These are phyloP conservation scores for Mucor ambiguus DNA, from an alignment of 371 early-diverging fungal genomes.

Conservation along the genomic window DNA sequence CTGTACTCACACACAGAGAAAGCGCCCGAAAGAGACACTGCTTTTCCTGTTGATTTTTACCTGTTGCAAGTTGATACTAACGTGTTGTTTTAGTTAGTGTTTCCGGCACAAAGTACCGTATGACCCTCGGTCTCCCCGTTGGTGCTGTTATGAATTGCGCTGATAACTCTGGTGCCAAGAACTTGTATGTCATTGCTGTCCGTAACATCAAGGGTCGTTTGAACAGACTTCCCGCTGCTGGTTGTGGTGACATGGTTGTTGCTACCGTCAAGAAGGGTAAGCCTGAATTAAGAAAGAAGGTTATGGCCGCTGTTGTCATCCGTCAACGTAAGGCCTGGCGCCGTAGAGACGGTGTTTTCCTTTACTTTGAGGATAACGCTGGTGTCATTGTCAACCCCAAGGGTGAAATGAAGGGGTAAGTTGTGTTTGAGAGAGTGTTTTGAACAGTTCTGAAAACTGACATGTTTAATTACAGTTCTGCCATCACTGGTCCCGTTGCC, in stretches of 20 bases:
- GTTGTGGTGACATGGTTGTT: constrained; percentile 99
- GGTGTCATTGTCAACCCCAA: constrained; percentile 83
- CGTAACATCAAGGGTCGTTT: constrained; percentile 96
- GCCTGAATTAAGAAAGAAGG: constrained; percentile 99
- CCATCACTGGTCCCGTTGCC: constrained; percentile 99
- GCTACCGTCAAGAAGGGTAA: constrained; percentile 99
- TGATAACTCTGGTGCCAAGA: constrained; percentile 99
- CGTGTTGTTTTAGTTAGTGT: constrained; percentile 52
- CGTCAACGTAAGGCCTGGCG: constrained; percentile 99
- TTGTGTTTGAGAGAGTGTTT: not conserved
- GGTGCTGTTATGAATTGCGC: constrained; percentile 99
- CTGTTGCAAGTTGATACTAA: not conserved
- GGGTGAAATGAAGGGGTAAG: constrained; percentile 99
- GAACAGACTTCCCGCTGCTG: constrained; percentile 99
- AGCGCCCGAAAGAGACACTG: not conserved
- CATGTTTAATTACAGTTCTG: constrained; percentile 58
- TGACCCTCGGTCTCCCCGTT: constrained; percentile 99
- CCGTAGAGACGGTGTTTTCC: constrained; percentile 99
- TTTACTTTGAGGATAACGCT: constrained; percentile 92
- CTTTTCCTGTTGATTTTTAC: not conserved
- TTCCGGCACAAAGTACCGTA: constrained; percentile 97
- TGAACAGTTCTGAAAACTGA: not conserved
- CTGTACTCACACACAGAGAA: not conserved
- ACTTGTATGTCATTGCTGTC: constrained; percentile 99
- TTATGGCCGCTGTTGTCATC: constrained; percentile 99